Percentiles rank a stretch among this genome's conserved stretches.
These are phyloP conservation scores for Tylopilus sp. DNA, from an alignment of 1,284 basidiomycete genomes.

Conservation along the genomic window DNA sequence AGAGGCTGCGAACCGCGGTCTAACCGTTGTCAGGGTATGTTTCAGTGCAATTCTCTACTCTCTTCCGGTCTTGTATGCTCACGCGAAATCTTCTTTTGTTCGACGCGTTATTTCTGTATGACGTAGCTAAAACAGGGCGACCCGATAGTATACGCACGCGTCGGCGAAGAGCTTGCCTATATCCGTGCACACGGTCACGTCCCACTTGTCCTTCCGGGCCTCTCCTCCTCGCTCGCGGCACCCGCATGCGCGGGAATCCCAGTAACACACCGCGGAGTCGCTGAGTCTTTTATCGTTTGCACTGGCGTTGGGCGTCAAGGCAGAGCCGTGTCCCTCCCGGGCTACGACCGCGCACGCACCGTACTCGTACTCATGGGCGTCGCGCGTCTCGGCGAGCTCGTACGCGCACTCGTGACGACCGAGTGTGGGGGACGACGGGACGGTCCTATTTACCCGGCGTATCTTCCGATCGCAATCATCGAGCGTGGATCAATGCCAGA, in stretches of 20 bases:
- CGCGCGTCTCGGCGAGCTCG: slow-evolving; percentile 74
- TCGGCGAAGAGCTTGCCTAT: slow-evolving; percentile 91
- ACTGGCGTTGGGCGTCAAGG: slow-evolving; percentile 92
- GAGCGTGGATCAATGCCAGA: slow-evolving; percentile 92
- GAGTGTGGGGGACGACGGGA: slow-evolving; percentile 35
- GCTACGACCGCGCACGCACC: slow-evolving; percentile 81
- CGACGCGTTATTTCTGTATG: background rate
- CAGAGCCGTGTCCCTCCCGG: slow-evolving; percentile 80
- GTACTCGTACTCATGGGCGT: slow-evolving; percentile 94
- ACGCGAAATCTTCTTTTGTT: too few species aligned
- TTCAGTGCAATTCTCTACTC: background rate
- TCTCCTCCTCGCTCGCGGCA: slow-evolving; percentile 85
- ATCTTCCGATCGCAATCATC: slow-evolving; percentile 88
- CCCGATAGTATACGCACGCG: slow-evolving; percentile 91
- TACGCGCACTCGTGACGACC: slow-evolving; percentile 54
- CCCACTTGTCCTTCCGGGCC: slow-evolving; percentile 84
- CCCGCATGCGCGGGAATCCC: slow-evolving; percentile 90
- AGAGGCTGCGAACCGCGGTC: slow-evolving; percentile 74
- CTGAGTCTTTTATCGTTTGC: slow-evolving; percentile 86
- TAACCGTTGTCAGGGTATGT: slow-evolving; percentile 82
- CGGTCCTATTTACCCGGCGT: slow-evolving; percentile 69
- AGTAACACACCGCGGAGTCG: slow-evolving; percentile 92
- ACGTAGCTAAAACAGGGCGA: slow-evolving; percentile 93
- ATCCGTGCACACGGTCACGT: slow-evolving; percentile 86
- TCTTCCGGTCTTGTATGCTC: background rate